These are phyloP conservation scores for Trametes cingulata DNA, from an alignment of 768 basidiomycete species.

Conservation along the genomic window DNA sequence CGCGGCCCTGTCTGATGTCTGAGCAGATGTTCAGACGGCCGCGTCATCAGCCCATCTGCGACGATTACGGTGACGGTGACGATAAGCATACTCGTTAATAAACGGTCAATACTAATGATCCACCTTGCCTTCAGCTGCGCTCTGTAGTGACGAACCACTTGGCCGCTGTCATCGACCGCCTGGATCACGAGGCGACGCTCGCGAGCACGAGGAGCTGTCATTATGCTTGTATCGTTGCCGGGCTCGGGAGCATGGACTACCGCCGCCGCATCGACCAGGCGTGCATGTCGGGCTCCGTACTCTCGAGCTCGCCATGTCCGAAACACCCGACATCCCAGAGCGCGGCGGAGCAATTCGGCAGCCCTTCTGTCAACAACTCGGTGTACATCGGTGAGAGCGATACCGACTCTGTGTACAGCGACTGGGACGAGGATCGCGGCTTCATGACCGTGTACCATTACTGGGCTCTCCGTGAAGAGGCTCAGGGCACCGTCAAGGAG, in stretches of 20 bases:
- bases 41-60: slow-evolving; percentile 51
- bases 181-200: slow-evolving; percentile 82
- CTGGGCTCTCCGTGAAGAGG: slow-evolving; percentile 70
- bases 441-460: slow-evolving; percentile 64
- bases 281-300: slow-evolving; percentile 53
- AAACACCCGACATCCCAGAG: slow-evolving; percentile 16
- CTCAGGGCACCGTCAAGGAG: slow-evolving; percentile 61
- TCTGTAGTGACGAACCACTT: slow-evolving; percentile 79
- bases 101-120: slow-evolving; percentile 1
- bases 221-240: slow-evolving; percentile 23
- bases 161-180: slow-evolving; percentile 69
- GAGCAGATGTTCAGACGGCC: slow-evolving; percentile 57
- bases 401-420: slow-evolving; percentile 38
- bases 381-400: slow-evolving; percentile 59
- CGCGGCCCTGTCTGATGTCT: slow-evolving; percentile 58
- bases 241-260: slow-evolving; percentile 65
- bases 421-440: slow-evolving; percentile 72
- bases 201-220: slow-evolving; percentile 43
- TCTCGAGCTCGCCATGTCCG: slow-evolving; percentile 30
- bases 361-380: slow-evolving; percentile 26
- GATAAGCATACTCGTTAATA: slow-evolving; percentile 36
- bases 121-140: slow-evolving; percentile 42
- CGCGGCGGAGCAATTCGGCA: not conserved
- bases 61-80: slow-evolving; percentile 56
- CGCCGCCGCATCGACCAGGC: slow-evolving; percentile 68